Base-by-base conservation (phyloP, 805 yeast genomes). In the Suhomyces pyralidae region DNA sequence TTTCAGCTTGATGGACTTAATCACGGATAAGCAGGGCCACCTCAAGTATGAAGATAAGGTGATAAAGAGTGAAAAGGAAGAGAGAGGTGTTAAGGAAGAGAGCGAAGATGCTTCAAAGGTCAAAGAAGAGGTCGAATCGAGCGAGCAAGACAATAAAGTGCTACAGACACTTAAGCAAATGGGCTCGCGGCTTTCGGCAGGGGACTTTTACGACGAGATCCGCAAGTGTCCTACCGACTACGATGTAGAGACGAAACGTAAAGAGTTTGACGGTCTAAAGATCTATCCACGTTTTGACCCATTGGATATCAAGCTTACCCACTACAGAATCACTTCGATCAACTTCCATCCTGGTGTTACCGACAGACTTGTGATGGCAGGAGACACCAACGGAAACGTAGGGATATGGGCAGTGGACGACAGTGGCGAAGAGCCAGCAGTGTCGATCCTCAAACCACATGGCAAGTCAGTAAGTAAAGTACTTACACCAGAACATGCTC, bases 371-470 rank as follows among this genome's bases (percentile, higher is more conserved):
- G 76, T 91, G 1, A 65, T 89, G 30, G 97, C 91, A 1, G 98
- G 97, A 45, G 99, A 94, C 68, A 89, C 90, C 10, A 70, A 73
- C n/a, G 99, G 99, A 5, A 80, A 83, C 56, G 69, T 91, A 43
- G 97, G 97, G 0, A 77, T 94, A 14, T 93, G 97, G 97, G 84
- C 92, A 44, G 86, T 88, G 7, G 83, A 79, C 55, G 68, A 76
- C 5, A 51, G 64, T 0, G 79, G 71, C 20, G 71, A 68, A 7
- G 67, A 58, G 3, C 83, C 84, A 0, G 81, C 83, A 40, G 81
- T 89, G 2, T 71, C 88, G 0, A 80, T 81, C 19, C 79, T 91
- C 58, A 84, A 83, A 57, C 81, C 90, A 3, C 97, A 94, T 62
- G 84, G 92, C 0, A 84, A 85, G 46, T 79, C 89, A 12, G 80